These are phyloP conservation scores for Plantago elongata DNA, from an alignment of 257 asterid species.

Conservation along the genomic window DNA sequence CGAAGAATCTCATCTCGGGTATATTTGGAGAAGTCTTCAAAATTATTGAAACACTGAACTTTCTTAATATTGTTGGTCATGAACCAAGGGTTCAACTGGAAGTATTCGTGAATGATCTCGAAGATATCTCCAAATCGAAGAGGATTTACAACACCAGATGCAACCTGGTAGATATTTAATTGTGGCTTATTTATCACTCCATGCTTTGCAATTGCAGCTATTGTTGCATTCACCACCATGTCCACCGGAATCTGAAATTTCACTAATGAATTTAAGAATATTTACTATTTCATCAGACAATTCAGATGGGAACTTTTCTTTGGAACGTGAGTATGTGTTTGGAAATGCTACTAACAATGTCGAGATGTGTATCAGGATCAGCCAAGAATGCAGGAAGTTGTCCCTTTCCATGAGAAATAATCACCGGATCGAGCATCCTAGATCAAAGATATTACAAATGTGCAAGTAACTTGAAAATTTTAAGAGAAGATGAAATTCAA, in stretches of 20 bases:
- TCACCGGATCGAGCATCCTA: conserved; percentile 39
- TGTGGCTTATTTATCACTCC: conserved; percentile 14
- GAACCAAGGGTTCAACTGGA: conserved; percentile 14
- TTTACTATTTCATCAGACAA: background rate
- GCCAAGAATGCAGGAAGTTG: conserved; percentile 35
- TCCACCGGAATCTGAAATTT: conserved; percentile 36
- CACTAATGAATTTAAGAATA: background rate
- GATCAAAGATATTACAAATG: background rate
- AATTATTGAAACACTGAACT: conserved; percentile 20
- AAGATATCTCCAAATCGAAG: conserved; percentile 16
- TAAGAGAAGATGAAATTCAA: no score
- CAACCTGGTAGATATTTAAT: conserved; percentile 31
- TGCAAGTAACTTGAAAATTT: background rate
- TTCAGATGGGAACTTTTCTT: background rate
- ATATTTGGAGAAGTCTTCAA: conserved; percentile 25
- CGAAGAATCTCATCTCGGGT: conserved; percentile 10
- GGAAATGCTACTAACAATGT: conserved; percentile 26
- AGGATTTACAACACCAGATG: conserved; percentile 28
- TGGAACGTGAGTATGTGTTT: no score
- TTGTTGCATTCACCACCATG: conserved; percentile 36
- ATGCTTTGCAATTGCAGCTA: conserved; percentile 42
- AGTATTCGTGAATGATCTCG: conserved; percentile 24
- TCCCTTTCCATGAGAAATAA: conserved; percentile 44
- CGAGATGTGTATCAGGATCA: conserved; percentile 32
- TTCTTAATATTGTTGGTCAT: background rate